These are phyloP conservation scores for Beauveria brongniartii DNA, from an alignment of 2,329 filamentous ascomycete genomes.

Conservation along the genomic window DNA sequence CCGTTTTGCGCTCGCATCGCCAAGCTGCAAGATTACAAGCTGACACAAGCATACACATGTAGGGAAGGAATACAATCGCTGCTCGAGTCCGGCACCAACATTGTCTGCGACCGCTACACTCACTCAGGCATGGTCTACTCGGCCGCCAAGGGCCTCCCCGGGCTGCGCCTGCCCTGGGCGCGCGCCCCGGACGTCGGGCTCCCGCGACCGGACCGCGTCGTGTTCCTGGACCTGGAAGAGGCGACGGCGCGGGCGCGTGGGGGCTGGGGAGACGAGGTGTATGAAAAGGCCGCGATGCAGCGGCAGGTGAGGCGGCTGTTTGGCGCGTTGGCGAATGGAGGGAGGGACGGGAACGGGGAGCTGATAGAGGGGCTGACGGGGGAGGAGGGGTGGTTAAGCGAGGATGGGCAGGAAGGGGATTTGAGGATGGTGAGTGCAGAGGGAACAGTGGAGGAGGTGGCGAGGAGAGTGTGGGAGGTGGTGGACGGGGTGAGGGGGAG, in stretches of 20 bases:
- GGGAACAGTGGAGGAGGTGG: slow-evolving; percentile 46
- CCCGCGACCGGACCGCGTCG: slow-evolving; percentile 75
- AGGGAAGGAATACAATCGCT: slow-evolving; percentile 44
- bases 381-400: slow-evolving; percentile 27
- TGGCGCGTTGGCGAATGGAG: slow-evolving; percentile 43
- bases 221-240: slow-evolving; percentile 79
- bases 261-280: slow-evolving; percentile 84
- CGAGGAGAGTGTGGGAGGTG: slow-evolving; percentile 45
- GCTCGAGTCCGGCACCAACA: slow-evolving; percentile 58
- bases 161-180: slow-evolving; percentile 69
- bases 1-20: background rate
- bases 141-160: slow-evolving; percentile 71
- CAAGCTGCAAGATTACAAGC: background rate
- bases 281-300: slow-evolving; percentile 82
- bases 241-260: slow-evolving; percentile 65
- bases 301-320: slow-evolving; percentile 69
- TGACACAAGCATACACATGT: background rate
- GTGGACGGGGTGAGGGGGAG: slow-evolving; percentile 39
- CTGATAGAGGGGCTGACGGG: slow-evolving; percentile 16
- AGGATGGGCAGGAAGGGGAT: slow-evolving; percentile 40
- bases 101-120: slow-evolving; percentile 90
- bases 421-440: slow-evolving; percentile 48
- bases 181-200: slow-evolving; percentile 77
- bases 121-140: slow-evolving; percentile 92
- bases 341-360: slow-evolving; percentile 26